Base-by-base conservation (phyloP, 1,139 yeast genomes). In the Citeromyces siamensis region DNA sequence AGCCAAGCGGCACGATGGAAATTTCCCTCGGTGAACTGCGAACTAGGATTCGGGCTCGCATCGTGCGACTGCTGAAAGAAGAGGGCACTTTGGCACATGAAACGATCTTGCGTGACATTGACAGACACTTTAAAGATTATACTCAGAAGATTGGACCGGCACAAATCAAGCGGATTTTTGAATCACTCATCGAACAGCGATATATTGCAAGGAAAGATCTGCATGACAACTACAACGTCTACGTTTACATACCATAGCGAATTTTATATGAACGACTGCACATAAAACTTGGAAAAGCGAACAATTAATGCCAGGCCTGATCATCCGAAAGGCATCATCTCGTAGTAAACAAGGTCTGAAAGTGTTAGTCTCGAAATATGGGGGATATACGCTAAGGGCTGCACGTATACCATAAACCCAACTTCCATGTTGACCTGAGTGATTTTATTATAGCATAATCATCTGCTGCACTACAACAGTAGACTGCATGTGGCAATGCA, bases 161-260 rank as follows among this genome's bases (percentile, higher is more conserved):
- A 13, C 17, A 26, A 6, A 12, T 26, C 31, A 26, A 26, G 16
- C 12, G 9, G 9, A 26, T 26, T 17, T 13, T 26, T 9, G 31
- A 26, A 17, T 26, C 31, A 10, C 31, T 26, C 14, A 26, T 26
- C 8, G 31, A 26, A 9, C 31, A 26, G 31, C 31, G 16, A 17
- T 26, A 26, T 17, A 26, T 26, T 12, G 31, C 31, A 4, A 26
- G 31, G 16, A 26, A 26, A 17, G 31, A 26, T 26, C 17, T 26
- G 31, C 31, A n/a, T 17, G 4, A 26, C 12, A 26, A 26, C 16
- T 26, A 26, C 16, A 26, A 26, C 31, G 5, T 4, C 3, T 26
- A 26, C 17, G 31, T 26, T 5, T 26, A 26, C 16, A 14, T 26
- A 17, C 31, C 31, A 6, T 26, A 12, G 16, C 13, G 10, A n/a